phyloP scores from a whole-genome alignment of 495 filamentous ascomycete species.

The Xylaria intraflava region DNA sequence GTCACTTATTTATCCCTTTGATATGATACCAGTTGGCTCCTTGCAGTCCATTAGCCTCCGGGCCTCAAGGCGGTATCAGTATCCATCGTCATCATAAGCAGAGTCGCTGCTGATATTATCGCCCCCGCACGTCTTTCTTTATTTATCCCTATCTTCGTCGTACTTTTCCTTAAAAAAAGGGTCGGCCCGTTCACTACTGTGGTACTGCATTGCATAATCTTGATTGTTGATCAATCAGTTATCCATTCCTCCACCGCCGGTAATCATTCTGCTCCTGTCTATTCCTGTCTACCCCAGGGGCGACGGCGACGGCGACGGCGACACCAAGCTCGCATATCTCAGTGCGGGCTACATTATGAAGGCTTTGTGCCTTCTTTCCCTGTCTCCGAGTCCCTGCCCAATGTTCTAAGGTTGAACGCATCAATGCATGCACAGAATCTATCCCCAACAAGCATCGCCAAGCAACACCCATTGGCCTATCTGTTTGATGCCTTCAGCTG shows the following conservation, averaged over 20 bases:
- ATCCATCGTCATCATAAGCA: neutral
- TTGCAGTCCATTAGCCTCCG: neutral
- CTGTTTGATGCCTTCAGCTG: neutral
- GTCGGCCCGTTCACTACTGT: constrained; percentile 7
- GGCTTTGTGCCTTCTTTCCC: neutral
- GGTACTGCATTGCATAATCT: constrained; percentile 6
- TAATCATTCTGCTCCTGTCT: neutral
- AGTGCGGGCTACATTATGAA: neutral
- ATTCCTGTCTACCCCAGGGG: neutral
- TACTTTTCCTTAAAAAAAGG: neutral
- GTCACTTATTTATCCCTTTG: neutral
- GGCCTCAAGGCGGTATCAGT: neutral
- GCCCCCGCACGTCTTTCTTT: neutral
- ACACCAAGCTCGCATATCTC: neutral
- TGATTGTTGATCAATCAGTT: constrained; percentile 24
- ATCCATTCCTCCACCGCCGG: neutral
- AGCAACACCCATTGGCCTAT: neutral
- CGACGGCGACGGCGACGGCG: neutral
- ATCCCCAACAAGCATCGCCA: neutral
- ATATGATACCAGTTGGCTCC: neutral
- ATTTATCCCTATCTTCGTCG: neutral
- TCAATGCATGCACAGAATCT: neutral
- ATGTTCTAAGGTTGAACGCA: neutral
- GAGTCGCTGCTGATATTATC: neutral
- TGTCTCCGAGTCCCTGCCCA: neutral